Conservation (phyloP, 257 asterid genomes). For the Nicotiana knightiana region DNA sequence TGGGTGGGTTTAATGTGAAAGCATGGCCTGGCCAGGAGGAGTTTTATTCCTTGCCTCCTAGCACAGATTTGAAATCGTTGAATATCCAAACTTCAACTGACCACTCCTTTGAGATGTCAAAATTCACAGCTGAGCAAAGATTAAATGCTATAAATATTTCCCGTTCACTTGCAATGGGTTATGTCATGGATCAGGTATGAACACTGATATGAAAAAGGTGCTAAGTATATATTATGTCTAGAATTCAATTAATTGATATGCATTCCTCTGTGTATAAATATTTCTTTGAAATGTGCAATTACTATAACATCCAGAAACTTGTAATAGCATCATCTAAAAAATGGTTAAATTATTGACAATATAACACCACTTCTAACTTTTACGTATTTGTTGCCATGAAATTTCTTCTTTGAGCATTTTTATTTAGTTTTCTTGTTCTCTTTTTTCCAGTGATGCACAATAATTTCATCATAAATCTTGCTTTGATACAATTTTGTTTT, state of each 20-base stretch:
- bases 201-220: conserved; percentile 1
- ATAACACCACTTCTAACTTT: background rate
- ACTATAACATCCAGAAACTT: background rate
- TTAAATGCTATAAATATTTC: conserved; percentile 70
- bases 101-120: conserved; percentile 35
- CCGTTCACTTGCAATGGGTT: conserved; percentile 77
- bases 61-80: conserved; percentile 32
- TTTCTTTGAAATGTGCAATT: background rate
- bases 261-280: background rate
- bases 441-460: conserved; percentile 5
- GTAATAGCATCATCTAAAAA: background rate
- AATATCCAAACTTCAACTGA: conserved; percentile 36
- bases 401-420: conserved; percentile 6
- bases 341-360: background rate
- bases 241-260: background rate
- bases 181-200: conserved; percentile 95
- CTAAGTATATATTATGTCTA: background rate
- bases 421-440: conserved; percentile 1
- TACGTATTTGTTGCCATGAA: background rate
- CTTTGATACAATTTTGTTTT: background rate
- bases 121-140: conserved; percentile 58
- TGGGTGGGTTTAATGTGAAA: conserved; percentile 33
- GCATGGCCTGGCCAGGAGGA: conserved; percentile 34
- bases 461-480: background rate
- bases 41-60: conserved; percentile 35